Percentiles rank a stretch among this genome's conserved stretches.
Conservation (phyloP, 2,329 filamentous ascomycete species). For the Microcyclospora pomicola region DNA sequence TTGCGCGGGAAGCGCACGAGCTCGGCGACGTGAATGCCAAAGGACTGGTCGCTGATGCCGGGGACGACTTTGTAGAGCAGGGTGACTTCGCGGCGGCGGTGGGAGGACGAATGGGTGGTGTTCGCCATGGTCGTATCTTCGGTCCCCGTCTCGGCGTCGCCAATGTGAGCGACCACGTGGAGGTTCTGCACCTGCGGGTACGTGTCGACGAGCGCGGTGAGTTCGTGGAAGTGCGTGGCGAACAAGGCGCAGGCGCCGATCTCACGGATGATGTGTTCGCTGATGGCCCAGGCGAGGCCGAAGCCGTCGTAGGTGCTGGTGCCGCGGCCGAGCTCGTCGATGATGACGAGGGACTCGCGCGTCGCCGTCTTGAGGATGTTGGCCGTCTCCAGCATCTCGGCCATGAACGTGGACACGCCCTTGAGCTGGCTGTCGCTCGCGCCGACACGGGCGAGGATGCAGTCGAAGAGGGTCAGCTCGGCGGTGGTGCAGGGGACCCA, state of each 20-base stretch:
- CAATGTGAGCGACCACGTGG: conserved; percentile 90
- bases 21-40: conserved; percentile 96
- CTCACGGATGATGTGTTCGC: conserved; percentile 89
- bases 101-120: conserved; percentile 16
- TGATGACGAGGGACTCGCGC: conserved; percentile 90
- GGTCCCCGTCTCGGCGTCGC: conserved; percentile 32
- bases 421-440: conserved; percentile 95
- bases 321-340: conserved; percentile 90
- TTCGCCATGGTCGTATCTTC: conserved; percentile 26
- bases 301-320: conserved; percentile 98
- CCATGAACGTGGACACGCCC: conserved; percentile 98
- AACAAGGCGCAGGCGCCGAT: conserved; percentile 92
- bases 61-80: conserved; percentile 93
- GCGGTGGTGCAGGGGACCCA: conserved; percentile 88
- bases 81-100: conserved; percentile 69
- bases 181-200: conserved; percentile 83
- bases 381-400: conserved; percentile 96
- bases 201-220: conserved; percentile 78
- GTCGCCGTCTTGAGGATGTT: conserved; percentile 98
- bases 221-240: conserved; percentile 95
- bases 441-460: conserved; percentile 87
- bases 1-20: conserved; percentile 92
- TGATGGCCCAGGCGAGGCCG: conserved; percentile 97
- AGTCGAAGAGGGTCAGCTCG: conserved; percentile 91
- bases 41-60: conserved; percentile 91